A percentile compares a stretch with the other conserved stretches of the same genome.
These are phyloP conservation scores for Pelargonium myrrhifolium DNA, from an alignment of 441 rosid genomes.

Conservation along the genomic window DNA sequence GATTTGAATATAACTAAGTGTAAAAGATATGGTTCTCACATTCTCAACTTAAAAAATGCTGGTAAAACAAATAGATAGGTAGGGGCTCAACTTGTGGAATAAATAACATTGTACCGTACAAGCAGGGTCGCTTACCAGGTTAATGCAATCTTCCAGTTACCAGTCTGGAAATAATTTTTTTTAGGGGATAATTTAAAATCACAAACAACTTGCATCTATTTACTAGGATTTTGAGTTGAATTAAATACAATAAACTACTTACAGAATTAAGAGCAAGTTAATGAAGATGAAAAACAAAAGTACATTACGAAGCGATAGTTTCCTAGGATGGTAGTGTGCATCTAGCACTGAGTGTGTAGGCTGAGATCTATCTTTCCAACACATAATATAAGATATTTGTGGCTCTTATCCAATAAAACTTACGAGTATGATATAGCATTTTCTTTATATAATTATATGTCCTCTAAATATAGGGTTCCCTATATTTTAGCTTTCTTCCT, in stretches of 20 bases:
- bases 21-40: too few species aligned
- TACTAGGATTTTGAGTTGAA: neutral
- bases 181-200: neutral
- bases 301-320: neutral
- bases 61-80: too few species aligned
- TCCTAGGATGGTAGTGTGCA: neutral
- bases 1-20: too few species aligned
- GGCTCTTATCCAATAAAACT: neutral
- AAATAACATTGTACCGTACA: too few species aligned
- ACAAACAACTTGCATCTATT: neutral
- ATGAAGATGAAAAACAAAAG: neutral
- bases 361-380: neutral
- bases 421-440: neutral
- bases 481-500: neutral
- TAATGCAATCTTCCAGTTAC: neutral
- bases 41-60: too few species aligned
- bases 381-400: neutral
- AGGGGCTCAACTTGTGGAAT: too few species aligned
- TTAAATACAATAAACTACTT: neutral
- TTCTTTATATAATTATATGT: neutral
- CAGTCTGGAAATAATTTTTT: neutral
- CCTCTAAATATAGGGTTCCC: neutral
- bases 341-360: neutral
- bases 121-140: neutral
- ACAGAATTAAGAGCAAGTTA: neutral